Conservation (phyloP, 2,329 filamentous ascomycete genomes). For the Ambrosiella beaveri region DNA sequence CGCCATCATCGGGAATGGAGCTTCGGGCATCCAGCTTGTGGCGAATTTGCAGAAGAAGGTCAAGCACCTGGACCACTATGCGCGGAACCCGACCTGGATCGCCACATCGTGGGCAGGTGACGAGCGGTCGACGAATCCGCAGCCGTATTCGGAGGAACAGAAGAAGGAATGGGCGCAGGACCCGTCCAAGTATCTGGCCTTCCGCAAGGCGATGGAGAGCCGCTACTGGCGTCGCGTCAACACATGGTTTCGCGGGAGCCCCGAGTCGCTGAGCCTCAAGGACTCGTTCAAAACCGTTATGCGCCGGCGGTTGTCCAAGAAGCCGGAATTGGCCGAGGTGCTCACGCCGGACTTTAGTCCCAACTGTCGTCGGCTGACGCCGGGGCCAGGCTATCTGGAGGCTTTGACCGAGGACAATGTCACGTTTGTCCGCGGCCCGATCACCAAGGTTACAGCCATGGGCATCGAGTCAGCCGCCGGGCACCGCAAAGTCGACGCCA, state of each 20-base stretch:
- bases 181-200: constrained; percentile 41
- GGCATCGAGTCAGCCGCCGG: constrained; percentile 46
- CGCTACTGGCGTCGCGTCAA: constrained; percentile 45
- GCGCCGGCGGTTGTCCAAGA: constrained; percentile 32
- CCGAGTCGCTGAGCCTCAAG: constrained; percentile 30
- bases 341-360: constrained; percentile 47
- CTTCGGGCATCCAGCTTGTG: constrained; percentile 40
- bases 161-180: constrained; percentile 37
- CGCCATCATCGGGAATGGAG: constrained; percentile 46
- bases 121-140: constrained; percentile 36
- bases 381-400: constrained; percentile 51
- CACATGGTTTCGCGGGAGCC: constrained; percentile 34
- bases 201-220: constrained; percentile 38
- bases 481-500: constrained; percentile 40
- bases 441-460: constrained; percentile 38
- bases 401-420: constrained; percentile 44
- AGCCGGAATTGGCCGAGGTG: constrained; percentile 36
- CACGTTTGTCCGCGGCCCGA: constrained; percentile 38
- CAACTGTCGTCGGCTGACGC: constrained; percentile 46
- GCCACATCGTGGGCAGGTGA: constrained; percentile 42
- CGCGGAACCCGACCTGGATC: constrained; percentile 49
- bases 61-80: constrained; percentile 43
- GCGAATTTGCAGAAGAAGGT: constrained; percentile 34
- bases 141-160: constrained; percentile 39
- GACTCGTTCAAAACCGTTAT: constrained; percentile 35